Base-by-base conservation (phyloP, 768 basidiomycete genomes). In the Cystofilobasidium macerans region DNA sequence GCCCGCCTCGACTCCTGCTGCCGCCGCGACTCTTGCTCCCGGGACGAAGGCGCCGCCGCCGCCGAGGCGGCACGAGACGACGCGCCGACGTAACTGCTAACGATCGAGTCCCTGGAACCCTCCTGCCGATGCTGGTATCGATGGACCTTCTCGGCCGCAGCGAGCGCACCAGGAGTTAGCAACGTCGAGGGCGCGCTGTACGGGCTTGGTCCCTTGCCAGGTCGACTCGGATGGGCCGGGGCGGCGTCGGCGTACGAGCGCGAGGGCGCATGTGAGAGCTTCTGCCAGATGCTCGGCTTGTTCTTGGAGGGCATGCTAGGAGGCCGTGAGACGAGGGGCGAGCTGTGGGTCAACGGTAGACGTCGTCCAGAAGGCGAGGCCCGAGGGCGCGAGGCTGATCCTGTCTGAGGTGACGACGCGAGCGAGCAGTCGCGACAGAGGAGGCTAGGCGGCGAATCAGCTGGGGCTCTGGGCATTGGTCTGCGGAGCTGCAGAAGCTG, bases 261-360 rank as follows among this genome's bases (percentile, higher is more conserved):
- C 9, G 61, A 62, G n/a, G 67, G 67, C 0, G 42, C 20, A 30
- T 58, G 57, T 3, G 67, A 59, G 56, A 68, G 32, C 0, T 24
- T 22, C 32, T 68, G 51, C 67, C 67, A 68, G 33, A 68, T 38
- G 8, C 61, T 58, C 0, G 67, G 61, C 47, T 68, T 68, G 35
- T 54, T 13, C 57, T 61, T 67, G 58, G 58, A 43, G 1, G 58
- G 58, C 58, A 60, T 60, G 28, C 12, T 8, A 26, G 38, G 24
- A 8, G 30, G 2, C 24, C 12, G 57, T 22, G 6, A 20, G 13
- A 38, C 20, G 28, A 16, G 58, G 28, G 3, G 36, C 13, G 54
- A 7, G 20, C 20, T 5, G 22, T 28, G 16, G 56, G 4, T 22
- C 32, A 7, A 20, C 6, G 9, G 57, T n/a, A 22, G 40, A 1